These are phyloP conservation scores for Aspergillus tubingensis DNA, from an alignment of 2,329 filamentous ascomycete genomes.

Conservation along the genomic window DNA sequence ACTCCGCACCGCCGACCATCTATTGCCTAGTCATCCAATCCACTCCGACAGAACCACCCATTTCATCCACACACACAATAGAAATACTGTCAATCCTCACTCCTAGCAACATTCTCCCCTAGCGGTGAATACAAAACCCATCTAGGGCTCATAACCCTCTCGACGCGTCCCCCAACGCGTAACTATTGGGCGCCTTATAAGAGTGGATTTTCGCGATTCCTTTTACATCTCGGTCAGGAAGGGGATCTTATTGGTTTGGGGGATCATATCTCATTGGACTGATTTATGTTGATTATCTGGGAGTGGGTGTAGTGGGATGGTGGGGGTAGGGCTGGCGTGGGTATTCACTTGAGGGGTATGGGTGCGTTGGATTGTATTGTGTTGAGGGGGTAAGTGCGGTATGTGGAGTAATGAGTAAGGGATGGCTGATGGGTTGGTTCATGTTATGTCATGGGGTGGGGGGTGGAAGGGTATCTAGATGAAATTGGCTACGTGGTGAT, in stretches of 20 bases:
- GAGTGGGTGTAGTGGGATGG: too few species aligned
- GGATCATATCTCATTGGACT: not conserved
- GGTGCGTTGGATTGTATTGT: too few species aligned
- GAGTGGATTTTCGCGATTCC: not conserved
- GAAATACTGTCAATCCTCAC: not conserved
- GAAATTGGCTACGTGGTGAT: too few species aligned
- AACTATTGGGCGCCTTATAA: not conserved
- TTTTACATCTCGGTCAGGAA: not conserved
- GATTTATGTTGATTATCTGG: not conserved
- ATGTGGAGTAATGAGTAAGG: too few species aligned
- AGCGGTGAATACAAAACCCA: not conserved
- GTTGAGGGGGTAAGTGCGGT: too few species aligned
- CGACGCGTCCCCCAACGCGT: not conserved
- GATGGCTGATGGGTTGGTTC: too few species aligned
- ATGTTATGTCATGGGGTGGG: too few species aligned
- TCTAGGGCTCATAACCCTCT: not conserved
- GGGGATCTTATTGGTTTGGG: not conserved
- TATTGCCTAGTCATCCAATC: too few species aligned
- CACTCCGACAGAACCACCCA: not conserved
- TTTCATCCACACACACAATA: not conserved
- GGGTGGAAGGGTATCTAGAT: too few species aligned
- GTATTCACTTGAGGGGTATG: too few species aligned
- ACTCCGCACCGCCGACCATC: too few species aligned
- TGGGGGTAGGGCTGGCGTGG: too few species aligned
- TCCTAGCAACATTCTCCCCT: not conserved